Base-by-base conservation (phyloP, 108 stramenopile species). In the Fragilariopsis cylindrus region DNA sequence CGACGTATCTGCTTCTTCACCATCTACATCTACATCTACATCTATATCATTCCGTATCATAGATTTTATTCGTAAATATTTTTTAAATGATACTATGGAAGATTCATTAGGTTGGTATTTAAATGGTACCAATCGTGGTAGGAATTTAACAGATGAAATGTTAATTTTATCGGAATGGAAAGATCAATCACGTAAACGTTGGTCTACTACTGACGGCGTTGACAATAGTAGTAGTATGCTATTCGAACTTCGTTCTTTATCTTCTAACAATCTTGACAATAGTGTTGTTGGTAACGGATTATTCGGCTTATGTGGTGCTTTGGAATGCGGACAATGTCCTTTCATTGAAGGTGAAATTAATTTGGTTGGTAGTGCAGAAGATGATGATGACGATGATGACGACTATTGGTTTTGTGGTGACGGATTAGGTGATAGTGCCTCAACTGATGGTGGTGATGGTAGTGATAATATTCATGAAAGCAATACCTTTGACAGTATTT, bases 71-170 rank as follows among this genome's bases (percentile, higher is more conserved):
- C 30, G 30, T 30, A 30, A 30, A 30, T 48, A 72, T 66, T 39
- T 62, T 9, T n/a, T 43, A 5, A 44, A 44, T 15, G 11, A 45
- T 42, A 45, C 12, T 2, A 30, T 80, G 21, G 82, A 84, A 69
- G 85, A 85, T 75, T 81, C 72, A 9, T 65, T 91, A 44, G 85
- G 86, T 67, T 70, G 86, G 44, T 80, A 85, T 76, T 84, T 85
- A 8, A 64, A 73, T 5, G 86, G 76, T 57, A 65, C 88, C 39
- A 72, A 77, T n/a, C 81, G 87, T 44, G 87, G 87, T 12, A 72
- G 75, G 50, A 76, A 71, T 46, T 73, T 91, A 2, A 81, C 86
- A 48, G 70, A 58, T 13, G 82, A 83, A 70, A 83, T 91, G 80
- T 58, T 81, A 57, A 48, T 58, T 16, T 45, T 88, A 42, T 79